phyloP scores from a whole-genome alignment of 768 basidiomycete genomes.

The Multifurca ochricompacta region DNA sequence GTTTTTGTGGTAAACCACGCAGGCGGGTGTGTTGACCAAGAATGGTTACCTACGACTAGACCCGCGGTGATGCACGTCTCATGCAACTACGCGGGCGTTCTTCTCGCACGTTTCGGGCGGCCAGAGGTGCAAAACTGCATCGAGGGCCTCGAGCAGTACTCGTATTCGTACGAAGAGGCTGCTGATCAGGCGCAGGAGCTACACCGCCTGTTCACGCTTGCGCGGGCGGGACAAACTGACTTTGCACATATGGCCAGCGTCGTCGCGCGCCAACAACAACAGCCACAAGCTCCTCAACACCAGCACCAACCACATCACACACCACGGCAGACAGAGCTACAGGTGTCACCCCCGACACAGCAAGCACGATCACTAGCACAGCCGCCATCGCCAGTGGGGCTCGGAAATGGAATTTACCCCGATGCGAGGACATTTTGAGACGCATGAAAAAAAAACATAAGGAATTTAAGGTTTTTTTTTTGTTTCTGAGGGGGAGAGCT shows the following conservation, averaged over 20 bases:
- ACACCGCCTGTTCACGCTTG: conserved; percentile 39
- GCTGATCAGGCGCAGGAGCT: conserved; percentile 71
- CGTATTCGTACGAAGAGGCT: conserved; percentile 79
- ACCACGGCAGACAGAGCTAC: not conserved
- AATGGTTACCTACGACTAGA: conserved; percentile 87
- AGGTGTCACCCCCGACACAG: not conserved
- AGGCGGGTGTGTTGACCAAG: conserved; percentile 76
- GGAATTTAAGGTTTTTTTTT: not conserved
- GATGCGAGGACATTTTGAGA: conserved; percentile 12
- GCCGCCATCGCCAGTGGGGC: not conserved
- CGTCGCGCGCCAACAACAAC: conserved; percentile 24
- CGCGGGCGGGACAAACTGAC: conserved; percentile 30
- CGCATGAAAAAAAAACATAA: not conserved
- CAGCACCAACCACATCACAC: conserved; percentile 1
- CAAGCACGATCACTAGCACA: not conserved
- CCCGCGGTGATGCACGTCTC: conserved; percentile 87
- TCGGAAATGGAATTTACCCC: conserved; percentile 16
- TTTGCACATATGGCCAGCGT: conserved; percentile 36
- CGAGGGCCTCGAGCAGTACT: conserved; percentile 80
- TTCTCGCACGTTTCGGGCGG: conserved; percentile 76
- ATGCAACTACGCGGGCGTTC: conserved; percentile 73
- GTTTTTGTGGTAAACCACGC: not conserved
- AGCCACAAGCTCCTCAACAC: too few relatives aligned
- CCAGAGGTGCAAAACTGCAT: conserved; percentile 81
- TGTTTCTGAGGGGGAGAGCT: not conserved